Conservation (phyloP, 164 flowering plant genomes). For the Pachysandra terminalis region DNA sequence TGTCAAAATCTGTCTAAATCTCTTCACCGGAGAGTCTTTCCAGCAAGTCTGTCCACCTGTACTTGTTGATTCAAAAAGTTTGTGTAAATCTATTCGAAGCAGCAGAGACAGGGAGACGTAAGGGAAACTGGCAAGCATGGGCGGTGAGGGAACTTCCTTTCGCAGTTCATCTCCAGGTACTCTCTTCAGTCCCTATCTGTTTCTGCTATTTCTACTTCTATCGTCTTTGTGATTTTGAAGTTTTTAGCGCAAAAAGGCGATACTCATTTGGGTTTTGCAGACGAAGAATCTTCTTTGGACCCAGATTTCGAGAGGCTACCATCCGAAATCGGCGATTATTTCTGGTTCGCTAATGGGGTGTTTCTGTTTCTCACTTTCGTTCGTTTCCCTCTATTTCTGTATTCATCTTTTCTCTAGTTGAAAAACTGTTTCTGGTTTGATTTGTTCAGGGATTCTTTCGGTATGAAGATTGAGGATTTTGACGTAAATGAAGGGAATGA, state of each 20-base stretch:
- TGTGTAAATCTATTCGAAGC: too few species aligned
- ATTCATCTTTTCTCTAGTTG: neutral
- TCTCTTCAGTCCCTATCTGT: neutral
- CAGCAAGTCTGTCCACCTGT: too few species aligned
- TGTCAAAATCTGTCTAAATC: too few species aligned
- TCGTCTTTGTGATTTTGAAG: neutral
- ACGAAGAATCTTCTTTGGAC: slow-evolving; percentile 22
- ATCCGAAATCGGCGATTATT: neutral
- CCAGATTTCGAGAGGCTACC: slow-evolving; percentile 10
- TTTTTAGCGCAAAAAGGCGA: neutral
- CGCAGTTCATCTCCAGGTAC: slow-evolving; percentile 12
- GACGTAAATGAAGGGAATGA: slow-evolving; percentile 6
- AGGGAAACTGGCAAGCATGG: slow-evolving; percentile 9
- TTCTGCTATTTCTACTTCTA: slow-evolving; percentile 2
- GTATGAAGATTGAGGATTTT: slow-evolving; percentile 17
- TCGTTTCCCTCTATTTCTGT: neutral
- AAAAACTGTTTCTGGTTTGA: neutral
- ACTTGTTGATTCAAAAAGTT: too few species aligned
- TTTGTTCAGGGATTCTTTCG: slow-evolving; percentile 18
- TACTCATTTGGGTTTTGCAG: slow-evolving; percentile 24
- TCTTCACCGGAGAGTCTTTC: too few species aligned
- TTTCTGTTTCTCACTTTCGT: neutral
- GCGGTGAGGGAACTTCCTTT: slow-evolving; percentile 13
- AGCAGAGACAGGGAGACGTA: neutral
- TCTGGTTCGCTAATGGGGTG: slow-evolving; percentile 3